These are phyloP conservation scores for Clavariopsis aquatica DNA, from an alignment of 495 filamentous ascomycete genomes.

Conservation along the genomic window DNA sequence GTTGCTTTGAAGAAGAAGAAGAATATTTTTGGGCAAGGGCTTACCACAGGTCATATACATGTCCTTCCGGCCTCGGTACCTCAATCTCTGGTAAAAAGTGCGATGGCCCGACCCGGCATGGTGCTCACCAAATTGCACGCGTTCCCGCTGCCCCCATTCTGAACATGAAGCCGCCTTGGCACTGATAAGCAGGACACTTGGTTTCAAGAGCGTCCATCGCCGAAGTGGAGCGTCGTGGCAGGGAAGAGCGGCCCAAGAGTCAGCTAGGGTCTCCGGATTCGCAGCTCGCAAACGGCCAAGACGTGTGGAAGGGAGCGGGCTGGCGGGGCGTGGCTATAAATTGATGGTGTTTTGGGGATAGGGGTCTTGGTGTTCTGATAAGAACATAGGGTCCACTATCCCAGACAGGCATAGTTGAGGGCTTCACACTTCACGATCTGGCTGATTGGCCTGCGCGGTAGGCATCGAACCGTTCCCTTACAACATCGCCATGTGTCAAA, in stretches of 20 bases:
- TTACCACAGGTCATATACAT: slow-evolving; percentile 15
- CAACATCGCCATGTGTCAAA: slow-evolving; percentile 31
- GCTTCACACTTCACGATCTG: neutral
- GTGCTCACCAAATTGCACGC: slow-evolving; percentile 7
- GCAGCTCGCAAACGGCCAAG: slow-evolving; percentile 19
- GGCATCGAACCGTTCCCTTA: slow-evolving; percentile 19
- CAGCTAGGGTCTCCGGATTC: neutral
- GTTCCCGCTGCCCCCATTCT: slow-evolving; percentile 18
- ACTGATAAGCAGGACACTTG: slow-evolving; percentile 27
- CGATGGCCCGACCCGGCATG: neutral
- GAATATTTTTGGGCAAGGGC: slow-evolving; percentile 6
- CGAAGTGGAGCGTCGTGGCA: neutral
- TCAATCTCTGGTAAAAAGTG: slow-evolving; percentile 6
- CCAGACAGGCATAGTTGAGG: neutral
- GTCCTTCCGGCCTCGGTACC: neutral
- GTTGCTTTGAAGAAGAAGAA: slow-evolving; percentile 1
- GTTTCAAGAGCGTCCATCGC: slow-evolving; percentile 8
- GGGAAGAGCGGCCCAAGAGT: neutral
- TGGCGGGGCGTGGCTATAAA: slow-evolving; percentile 1
- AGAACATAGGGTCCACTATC: slow-evolving; percentile 13
- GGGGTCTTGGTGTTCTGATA: slow-evolving; percentile 30
- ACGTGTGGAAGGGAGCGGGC: neutral
- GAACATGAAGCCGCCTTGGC: slow-evolving; percentile 26
- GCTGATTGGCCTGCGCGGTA: neutral
- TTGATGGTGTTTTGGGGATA: slow-evolving; percentile 16